Evolutionary conservation across 305 asterid genomes (phyloP), one percentile per base, ranked within the genome.

Genomic region (Fraxinus paxiana): DNA sequence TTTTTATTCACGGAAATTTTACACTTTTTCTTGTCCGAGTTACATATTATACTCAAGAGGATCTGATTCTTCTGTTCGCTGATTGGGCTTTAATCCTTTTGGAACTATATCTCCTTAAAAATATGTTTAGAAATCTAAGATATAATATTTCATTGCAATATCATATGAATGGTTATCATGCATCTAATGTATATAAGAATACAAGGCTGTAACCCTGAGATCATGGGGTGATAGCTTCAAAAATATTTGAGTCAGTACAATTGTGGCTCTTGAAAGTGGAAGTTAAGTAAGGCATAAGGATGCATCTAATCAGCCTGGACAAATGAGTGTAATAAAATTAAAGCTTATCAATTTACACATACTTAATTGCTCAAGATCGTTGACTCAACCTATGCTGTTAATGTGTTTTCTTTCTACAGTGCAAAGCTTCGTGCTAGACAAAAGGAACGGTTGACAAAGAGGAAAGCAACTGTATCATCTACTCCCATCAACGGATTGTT

Each of bases 361-460:
- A 48, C 59, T 15, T 51, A 51, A n/a, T 35, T 74, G 26, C 26
- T 75, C 46, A n/a, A 80, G 72, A 26, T 43, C 54, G 28, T 43
- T 80, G 71, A 76, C 65, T 80, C 48, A 6, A 54, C 37, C 78
- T 83, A 43, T 74, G 73, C 20, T 76, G 70, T 54, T 83, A 56
- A 77, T 72, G 79, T 72, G 73, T 67, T 81, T 75, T 70, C 80
- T 82, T 86, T 84, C 85, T 20, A 84, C 94, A 96, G 99, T 86
- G 75, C 87, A 48, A 94, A 88, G 90, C 98, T 96, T 84, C 97
- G 98, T 51, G 91, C 94, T 18, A 88, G 97, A 85, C 98, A 94
- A 84, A 96, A 91, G 56, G 94, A 90, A 85, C 83, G 95, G 81
- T 33, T 96, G 83, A 92, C 92, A 30, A 87, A 75, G 84, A 87